Evolutionary conservation across 768 basidiomycete species (phyloP), one percentile per base, ranked within the genome.

Genomic region (Lenzites betulinus): DNA sequence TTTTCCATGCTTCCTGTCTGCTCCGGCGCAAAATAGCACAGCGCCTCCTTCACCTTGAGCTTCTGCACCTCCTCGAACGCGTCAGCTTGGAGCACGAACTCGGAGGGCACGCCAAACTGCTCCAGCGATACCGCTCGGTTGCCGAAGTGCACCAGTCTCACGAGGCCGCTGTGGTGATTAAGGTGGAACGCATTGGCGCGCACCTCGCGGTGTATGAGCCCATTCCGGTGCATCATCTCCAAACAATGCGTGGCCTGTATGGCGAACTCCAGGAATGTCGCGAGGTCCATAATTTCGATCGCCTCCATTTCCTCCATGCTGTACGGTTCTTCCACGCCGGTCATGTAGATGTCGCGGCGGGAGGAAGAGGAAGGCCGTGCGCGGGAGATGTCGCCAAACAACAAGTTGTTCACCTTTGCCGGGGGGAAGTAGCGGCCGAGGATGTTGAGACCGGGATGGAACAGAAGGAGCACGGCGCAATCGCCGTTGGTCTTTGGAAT

Each of bases 261-360:
- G 8, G 88, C 84, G 67, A 91, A 91, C 87, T 91, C 88, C 2
- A 91, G 77, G 72, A 90, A 91, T 0, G 87, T 83, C 15, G 88
- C 88, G 18, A 91, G 75, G 70, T 91, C 89, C 86, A 91, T 89
- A 51, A 88, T 82, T 67, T 88, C 87, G 51, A 83, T 83, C 8
- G 77, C 79, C 63, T 83, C 85, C 72, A 82, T 77, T 55, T 82
- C 84, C 54, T 84, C 85, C 48, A 75, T 69, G 46, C 76, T 58
- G 50, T 79, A 77, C 2, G 74, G 69, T 52, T 83, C 82, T 56
- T 81, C 80, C 15, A 76, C 71, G 6, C 75, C 80, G 69, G 72
- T 75, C 80, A 84, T 83, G 64, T 78, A 78, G 15, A 78, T 70
- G 62, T 86, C 87, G 8, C 74, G 78, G 62, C 82, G 79, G 0